Base-by-base conservation (phyloP, 1,284 basidiomycete species). In the Pascua sp. region DNA sequence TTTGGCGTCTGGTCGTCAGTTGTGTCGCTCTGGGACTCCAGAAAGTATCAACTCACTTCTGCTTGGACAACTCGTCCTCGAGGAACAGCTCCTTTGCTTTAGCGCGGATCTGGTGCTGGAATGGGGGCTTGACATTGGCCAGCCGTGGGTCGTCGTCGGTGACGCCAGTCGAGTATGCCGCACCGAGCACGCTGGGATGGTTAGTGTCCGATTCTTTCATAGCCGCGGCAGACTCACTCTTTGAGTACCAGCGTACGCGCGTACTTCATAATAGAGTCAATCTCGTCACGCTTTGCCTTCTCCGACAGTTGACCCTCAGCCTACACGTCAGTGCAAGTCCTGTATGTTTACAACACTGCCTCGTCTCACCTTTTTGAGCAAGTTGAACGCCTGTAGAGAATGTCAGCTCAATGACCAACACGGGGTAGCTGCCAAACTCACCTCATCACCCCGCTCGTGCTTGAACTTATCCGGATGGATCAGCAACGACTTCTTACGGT, bases 401-500 rank as follows among this genome's bases (percentile, higher is more conserved):
- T 45, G 18, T 36, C 37, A 36, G 36, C 38, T 41, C 8, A 36
- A 17, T 13, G 12, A 3, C 24, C 3, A 7, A 32, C 4, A 32
- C 24, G 4, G 24, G 4, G 4, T 32, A 32, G 24, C 13, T n/a
- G 52, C 55, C 43, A 51, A 51, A 67, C 76, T 62, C 65, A 78
- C 77, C 69, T 78, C 75, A 17, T 71, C 62, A 38, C 81, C 82
- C n/a, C 79, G 63, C 40, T 79, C 79, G 67, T 82, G 80, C 67
- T 82, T 78, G 64, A 80, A 80, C 72, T 83, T 83, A 70, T 83
- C 82, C 13, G 82, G 82, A 65, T 83, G 82, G 51, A 83, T 82
- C 67, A 83, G 67, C 58, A 83, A 72, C 15, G 80, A 81, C 67
- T 81, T 82, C 68, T 79, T 81, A 56, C 82, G 76, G 63, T 81